Evolutionary conservation across 306 rosid species (phyloP).

Genomic region (Sphenostylis stenocarpa): DNA sequence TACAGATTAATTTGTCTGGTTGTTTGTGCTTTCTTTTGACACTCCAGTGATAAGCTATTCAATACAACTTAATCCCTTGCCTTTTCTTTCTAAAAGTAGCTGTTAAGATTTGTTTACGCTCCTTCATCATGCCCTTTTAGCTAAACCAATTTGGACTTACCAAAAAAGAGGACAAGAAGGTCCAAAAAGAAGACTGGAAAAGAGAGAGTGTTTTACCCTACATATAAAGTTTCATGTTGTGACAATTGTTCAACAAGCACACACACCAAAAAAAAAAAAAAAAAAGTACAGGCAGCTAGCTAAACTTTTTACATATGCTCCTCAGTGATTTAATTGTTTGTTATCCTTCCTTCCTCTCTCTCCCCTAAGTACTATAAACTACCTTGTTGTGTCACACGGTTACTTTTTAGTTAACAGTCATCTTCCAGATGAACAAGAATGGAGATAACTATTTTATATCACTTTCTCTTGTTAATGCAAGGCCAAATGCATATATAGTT

Average conservation of each 20-base stretch:
- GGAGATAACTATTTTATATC: not conserved
- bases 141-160: conserved; percentile 52
- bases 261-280: not conserved
- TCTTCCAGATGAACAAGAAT: conserved; percentile 8
- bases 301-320: conserved; percentile 43
- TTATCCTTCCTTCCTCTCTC: not conserved
- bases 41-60: conserved; percentile 37
- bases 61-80: conserved; percentile 39
- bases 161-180: conserved; percentile 60
- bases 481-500: conserved; percentile 10
- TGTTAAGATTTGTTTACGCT: conserved; percentile 56
- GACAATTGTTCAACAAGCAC: conserved; percentile 35
- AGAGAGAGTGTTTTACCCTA: conserved; percentile 64
- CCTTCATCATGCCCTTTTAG: conserved; percentile 50
- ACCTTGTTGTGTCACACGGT: conserved; percentile 31
- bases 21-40: conserved; percentile 62
- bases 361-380: conserved; percentile 29
- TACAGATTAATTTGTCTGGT: conserved; percentile 65
- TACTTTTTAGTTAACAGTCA: conserved; percentile 29
- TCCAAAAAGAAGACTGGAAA: conserved; percentile 75
- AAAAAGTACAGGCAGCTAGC: conserved; percentile 45
- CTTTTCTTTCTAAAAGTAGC: conserved; percentile 44
- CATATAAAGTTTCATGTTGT: conserved; percentile 53
- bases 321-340: conserved; percentile 25
- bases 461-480: conserved; percentile 23